Base-by-base conservation (phyloP, 1,284 basidiomycete genomes). In the Coniferiporia sulphurascens region DNA sequence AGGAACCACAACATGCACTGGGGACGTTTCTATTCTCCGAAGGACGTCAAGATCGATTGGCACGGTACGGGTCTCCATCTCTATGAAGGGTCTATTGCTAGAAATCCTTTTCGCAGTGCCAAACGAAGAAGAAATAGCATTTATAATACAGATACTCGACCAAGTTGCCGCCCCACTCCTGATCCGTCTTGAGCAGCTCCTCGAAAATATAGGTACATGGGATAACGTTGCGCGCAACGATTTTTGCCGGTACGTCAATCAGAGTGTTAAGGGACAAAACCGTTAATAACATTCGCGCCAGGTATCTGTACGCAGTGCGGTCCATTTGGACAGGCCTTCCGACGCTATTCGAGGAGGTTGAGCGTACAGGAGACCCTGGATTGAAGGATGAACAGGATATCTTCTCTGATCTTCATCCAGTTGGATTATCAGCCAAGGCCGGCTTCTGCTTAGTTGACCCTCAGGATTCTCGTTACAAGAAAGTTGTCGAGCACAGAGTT, bases 21-120 rank as follows among this genome's bases (percentile, higher is more conserved):
- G 95, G 95, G 95, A 32, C 84, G 84, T 62, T 74, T 91, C 59
- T 95, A 91, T 73, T 83, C 90, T 58, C 78, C 87, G 6, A 80
- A 87, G 64, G 90, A 97, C 56, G 87, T 95, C 52, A 80, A 85
- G 62, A 82, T 96, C 21, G 84, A 91, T 62, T 99, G 97, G 96
- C 94, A 96, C 68, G 81, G 88, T 89, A 67, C 44, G 54, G 19
- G 21, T 35, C 48, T 56, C 17, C 38, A 6, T 22, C n/a, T 50
- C 34, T 48, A 38, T 44, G 44, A 34, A 19, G 13, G 19, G 19
- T 22, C 27, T 6, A 19, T 8, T 27, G 59, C 32, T 55, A 48
- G 45, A 12, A 41, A 21, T 13, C 41, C 38, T 56, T 21, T 55
- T 50, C 62, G 5, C 59, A 88, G 87, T 88, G 17, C 90, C 94